Evolutionary conservation across 2,329 filamentous ascomycete genomes (phyloP).

Genomic region (Lachnellula suecica): DNA sequence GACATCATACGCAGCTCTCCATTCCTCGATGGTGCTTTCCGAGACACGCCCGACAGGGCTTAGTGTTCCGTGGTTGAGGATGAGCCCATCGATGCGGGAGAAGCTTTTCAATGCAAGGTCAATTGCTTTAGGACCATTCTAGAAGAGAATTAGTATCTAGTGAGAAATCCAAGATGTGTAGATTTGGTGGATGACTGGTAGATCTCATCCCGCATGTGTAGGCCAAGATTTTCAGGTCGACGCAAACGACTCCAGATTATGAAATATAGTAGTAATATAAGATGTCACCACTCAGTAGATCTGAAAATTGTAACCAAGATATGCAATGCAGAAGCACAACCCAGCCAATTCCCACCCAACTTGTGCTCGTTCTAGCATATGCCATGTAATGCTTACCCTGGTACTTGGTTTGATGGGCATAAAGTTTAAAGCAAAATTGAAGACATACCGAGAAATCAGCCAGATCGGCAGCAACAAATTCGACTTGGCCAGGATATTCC

Average conservation of each 20-base stretch:
- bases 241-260: no score
- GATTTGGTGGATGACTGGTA: no score
- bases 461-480: constrained; percentile 56
- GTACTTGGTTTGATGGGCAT: no score
- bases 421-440: neutral
- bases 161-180: no score
- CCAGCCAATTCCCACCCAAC: no score
- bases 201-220: neutral
- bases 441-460: constrained; percentile 47
- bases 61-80: constrained; percentile 85
- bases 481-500: constrained; percentile 52
- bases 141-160: constrained; percentile 1
- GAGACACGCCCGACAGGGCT: constrained; percentile 71
- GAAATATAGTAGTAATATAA: no score
- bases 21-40: constrained; percentile 68
- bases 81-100: constrained; percentile 73
- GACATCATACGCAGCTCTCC: constrained; percentile 73
- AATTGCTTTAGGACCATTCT: constrained; percentile 59
- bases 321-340: no score
- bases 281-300: no score
- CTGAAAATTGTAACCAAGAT: no score
- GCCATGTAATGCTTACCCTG: no score
- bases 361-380: no score
- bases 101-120: constrained; percentile 66
- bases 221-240: no score